Base-by-base conservation (phyloP, 1,139 yeast genomes). In the Pichia sp. region DNA sequence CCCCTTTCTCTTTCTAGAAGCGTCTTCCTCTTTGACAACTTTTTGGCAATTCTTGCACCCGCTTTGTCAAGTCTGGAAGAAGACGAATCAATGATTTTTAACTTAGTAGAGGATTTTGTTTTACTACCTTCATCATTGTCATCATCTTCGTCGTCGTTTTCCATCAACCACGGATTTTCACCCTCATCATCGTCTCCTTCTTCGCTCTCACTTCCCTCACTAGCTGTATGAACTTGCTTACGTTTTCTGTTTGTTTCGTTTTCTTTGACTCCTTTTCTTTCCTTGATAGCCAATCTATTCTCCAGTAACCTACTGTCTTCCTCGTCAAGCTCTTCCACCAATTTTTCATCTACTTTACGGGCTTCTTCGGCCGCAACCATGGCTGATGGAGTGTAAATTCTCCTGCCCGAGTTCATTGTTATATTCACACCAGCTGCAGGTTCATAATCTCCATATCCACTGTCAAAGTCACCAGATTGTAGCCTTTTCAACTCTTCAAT, bases 381-480 rank as follows among this genome's bases (percentile, higher is more conserved):
- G 18, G 85, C 82, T 21, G 80, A 79, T 5, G 97, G 96, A 3
- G 90, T 81, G 63, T 87, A 91, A 4, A 83, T 75, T 67, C 96
- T 78, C 70, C 99, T 81, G 43, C 97, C 98, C 58, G 77, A 76
- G 66, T 89, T 89, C 47, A 80, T 66, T 19, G 70, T 72, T n/a
- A 74, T 67, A 58, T 78, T 79, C 19, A 79, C 80, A 8, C 77
- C 68, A 43, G 63, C 69, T 21, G 58, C 62, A 10, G 68, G 73
- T 42, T 68, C 74, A 28, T 72, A 72, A 45, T 68, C 64, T 16
- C 51, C 50, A 4, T 42, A 46, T 12, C 48, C 51, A 18, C 66
- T 70, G 22, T 73, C 69, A 52, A 72, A 78, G 55, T 73, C 78
- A 22, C 69, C 76, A 22, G 77, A 82, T 41, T 70, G 67, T 26